Conservation (phyloP, 2,329 filamentous ascomycete genomes). For the Chrysoporthe austroafricana region DNA sequence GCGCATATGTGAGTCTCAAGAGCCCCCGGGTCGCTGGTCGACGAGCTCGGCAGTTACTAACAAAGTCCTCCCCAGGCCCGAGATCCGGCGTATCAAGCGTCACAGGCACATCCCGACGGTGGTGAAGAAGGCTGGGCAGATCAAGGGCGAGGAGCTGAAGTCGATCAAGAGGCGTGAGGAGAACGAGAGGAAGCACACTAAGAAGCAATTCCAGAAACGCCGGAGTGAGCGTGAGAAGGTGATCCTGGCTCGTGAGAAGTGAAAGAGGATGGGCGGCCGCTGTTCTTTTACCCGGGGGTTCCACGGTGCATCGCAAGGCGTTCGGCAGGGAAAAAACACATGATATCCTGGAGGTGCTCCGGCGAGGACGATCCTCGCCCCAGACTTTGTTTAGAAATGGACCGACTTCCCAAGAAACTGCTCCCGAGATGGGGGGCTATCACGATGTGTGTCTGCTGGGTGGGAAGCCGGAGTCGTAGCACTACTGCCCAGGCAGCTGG, state of each 20-base stretch:
- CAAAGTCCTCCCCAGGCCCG: conserved; percentile 54
- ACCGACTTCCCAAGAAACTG: not conserved
- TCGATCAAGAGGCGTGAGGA: conserved; percentile 90
- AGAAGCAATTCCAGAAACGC: conserved; percentile 72
- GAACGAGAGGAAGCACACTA: conserved; percentile 90
- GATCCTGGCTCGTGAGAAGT: conserved; percentile 70
- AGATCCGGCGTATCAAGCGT: conserved; percentile 85
- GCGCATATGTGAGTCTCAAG: conserved; percentile 69
- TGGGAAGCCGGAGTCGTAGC: not conserved
- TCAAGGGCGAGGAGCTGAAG: conserved; percentile 87
- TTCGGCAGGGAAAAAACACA: conserved; percentile 25
- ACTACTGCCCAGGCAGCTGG: not conserved
- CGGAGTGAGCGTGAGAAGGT: conserved; percentile 80
- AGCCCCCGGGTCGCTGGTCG: not conserved
- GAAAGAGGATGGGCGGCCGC: conserved; percentile 24
- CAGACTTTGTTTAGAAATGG: not conserved
- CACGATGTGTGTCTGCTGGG: not conserved
- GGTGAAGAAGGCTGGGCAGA: conserved; percentile 94
- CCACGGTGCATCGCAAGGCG: conserved; percentile 29
- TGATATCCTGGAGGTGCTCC: conserved; percentile 24
- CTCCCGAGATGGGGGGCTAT: not conserved
- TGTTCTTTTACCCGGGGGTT: not conserved
- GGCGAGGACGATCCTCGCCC: not conserved
- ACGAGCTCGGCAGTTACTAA: not conserved
- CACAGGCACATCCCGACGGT: conserved; percentile 91